Evolutionary conservation across 441 rosid species (phyloP), one percentile per base, ranked within the genome.

Genomic region (Corymbia calophylla): DNA sequence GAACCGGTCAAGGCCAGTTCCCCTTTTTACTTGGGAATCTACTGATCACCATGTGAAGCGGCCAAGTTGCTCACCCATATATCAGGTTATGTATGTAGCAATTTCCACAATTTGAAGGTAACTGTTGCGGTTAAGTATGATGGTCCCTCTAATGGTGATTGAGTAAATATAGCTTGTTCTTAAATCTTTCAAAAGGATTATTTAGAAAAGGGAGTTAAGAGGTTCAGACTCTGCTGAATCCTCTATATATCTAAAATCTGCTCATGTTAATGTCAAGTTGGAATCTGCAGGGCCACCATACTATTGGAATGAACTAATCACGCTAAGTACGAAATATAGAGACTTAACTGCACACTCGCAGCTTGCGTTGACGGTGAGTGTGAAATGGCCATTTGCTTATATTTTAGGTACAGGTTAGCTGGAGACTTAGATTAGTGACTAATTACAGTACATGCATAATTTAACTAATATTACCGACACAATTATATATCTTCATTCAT

Each of bases 281-380:
- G 96, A 95, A 91, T 94, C 98, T 88, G 88, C 92, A 84, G 99
- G 99, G 88, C 96, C 97, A 9, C 93, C 94, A 9, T 96, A 93
- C 88, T 95, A 94, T 91, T 97, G 99, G 99, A 98, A 96, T 88
- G 99, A 98, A 90, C 97, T 95, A 88, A 95, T 98, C 60, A 95
- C 97, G 3, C 90, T 95, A 90, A 97, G 98, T 92, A 94, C 97
- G 23, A 98, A 96, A 91, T 98, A 96, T 89, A 4, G 98, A n/a
- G 99, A 97, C 92, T 94, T 97, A 90, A 97, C 99, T 85, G 94
- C 94, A 2, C 97, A 94, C 87, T 96, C 99, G 0, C 99, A 97
- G 92, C 96, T 97, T 92, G 97, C 98, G 54, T 92, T 98, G 85
- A 97, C 99, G 8, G 98, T 98, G 92, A 93, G 94, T 87, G 21